phyloP scores from a whole-genome alignment of 176 grass and related monocot genomes.

The Thalia dealbata region DNA sequence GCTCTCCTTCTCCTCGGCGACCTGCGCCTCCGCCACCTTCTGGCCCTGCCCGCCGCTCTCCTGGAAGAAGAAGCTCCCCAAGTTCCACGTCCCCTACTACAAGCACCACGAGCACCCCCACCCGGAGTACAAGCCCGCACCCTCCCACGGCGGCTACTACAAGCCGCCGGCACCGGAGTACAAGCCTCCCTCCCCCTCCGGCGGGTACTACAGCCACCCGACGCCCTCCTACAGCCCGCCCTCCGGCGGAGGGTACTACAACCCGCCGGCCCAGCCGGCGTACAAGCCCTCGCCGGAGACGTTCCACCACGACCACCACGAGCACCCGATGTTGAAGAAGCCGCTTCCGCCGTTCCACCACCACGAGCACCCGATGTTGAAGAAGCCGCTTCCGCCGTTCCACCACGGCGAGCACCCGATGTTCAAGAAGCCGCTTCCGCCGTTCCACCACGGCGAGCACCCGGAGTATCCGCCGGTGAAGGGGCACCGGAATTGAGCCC shows the following conservation, averaged over 20 bases:
- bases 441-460: no score
- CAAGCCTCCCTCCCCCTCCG: neutral
- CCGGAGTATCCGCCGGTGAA: no score
- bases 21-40: slow-evolving; percentile 38
- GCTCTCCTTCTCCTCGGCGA: slow-evolving; percentile 22
- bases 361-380: neutral
- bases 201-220: slow-evolving; percentile 8
- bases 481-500: no score
- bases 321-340: neutral
- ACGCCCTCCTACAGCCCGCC: neutral
- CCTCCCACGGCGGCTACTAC: neutral
- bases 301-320: neutral
- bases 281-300: neutral
- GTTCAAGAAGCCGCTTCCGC: no score
- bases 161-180: slow-evolving; percentile 3
- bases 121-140: neutral
- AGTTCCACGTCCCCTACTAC: neutral
- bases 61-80: slow-evolving; percentile 5
- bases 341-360: neutral
- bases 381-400: neutral
- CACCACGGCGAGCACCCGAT: no score
- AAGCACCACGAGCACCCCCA: neutral
- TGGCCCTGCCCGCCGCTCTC: neutral
- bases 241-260: neutral
- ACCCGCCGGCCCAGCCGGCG: neutral